Evolutionary conservation across 2,329 filamentous ascomycete genomes (phyloP).

Genomic region (Penicillium paneum): DNA sequence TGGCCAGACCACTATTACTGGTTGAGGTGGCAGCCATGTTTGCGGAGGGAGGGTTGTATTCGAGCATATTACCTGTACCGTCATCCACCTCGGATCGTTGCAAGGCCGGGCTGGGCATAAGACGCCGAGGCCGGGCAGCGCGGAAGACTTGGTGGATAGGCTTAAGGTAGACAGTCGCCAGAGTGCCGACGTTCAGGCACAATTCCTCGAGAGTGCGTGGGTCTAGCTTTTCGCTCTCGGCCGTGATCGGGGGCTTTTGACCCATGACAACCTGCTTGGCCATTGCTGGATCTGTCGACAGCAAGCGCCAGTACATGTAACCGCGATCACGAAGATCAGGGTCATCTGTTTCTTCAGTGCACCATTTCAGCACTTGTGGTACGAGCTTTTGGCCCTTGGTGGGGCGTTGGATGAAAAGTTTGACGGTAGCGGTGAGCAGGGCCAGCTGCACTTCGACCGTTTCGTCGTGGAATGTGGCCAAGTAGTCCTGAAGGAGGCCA

Average conservation of each 20-base stretch:
- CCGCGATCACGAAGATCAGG: slow-evolving; percentile 92
- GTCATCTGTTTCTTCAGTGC: slow-evolving; percentile 98
- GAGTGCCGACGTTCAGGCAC: slow-evolving; percentile 91
- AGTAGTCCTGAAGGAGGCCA: slow-evolving; percentile 86
- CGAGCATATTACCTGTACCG: slow-evolving; percentile 28
- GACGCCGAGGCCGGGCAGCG: slow-evolving; percentile 72
- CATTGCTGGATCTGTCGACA: slow-evolving; percentile 84
- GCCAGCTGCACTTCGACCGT: slow-evolving; percentile 93
- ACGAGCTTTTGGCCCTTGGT: slow-evolving; percentile 93
- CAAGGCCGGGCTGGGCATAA: slow-evolving; percentile 80
- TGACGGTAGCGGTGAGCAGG: slow-evolving; percentile 91
- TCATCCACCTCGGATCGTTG: slow-evolving; percentile 62
- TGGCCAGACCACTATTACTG: slow-evolving; percentile 26
- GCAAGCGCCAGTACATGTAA: slow-evolving; percentile 98
- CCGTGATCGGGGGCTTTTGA: slow-evolving; percentile 92
- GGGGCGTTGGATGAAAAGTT: slow-evolving; percentile 94
- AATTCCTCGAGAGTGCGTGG: slow-evolving; percentile 90
- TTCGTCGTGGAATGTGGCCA: slow-evolving; percentile 91
- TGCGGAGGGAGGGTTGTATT: slow-evolving; percentile 38
- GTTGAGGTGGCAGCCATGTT: slow-evolving; percentile 29
- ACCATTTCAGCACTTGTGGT: slow-evolving; percentile 94
- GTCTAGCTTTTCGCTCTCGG: slow-evolving; percentile 92
- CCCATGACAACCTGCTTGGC: slow-evolving; percentile 94
- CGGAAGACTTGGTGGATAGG: slow-evolving; percentile 97
- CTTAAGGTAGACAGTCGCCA: slow-evolving; percentile 96